Base-by-base conservation (phyloP, 176 grass and related monocot genomes). In the Typha latifolia region DNA sequence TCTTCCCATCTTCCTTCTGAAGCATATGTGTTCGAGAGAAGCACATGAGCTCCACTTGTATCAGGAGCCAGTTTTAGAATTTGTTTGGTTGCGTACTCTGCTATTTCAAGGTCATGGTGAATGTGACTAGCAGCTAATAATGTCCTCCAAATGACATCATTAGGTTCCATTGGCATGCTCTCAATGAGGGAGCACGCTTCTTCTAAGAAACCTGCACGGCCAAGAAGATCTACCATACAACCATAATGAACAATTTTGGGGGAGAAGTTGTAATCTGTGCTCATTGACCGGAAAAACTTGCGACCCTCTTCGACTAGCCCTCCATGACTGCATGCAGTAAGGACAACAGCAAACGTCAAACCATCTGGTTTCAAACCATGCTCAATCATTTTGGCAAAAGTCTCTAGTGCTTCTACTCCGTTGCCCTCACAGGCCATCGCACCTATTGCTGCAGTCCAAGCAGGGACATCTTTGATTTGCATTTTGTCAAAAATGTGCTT, bases 221-320 rank as follows among this genome's bases (percentile, higher is more conserved):
- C 51, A 62, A 72, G 70, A 48, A 72, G 55, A 72, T 72, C 70
- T 12, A 49, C 70, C 55, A 72, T 62, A 53, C 70, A 72, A 15
- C 55, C 32, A 48, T 72, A 72, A 62, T 72, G 70, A 24, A 62
- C 27, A 5, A 62, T 49, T 48, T 49, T 31, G 3, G 70, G 70
- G 51, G 18, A 15, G 20, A 72, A 16, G 13, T 32, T 32, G 23
- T 72, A 62, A 16, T 61, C 2, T 26, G 23, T 31, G 49, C 49
- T 70, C 56, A 72, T 72, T 49, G 56, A 62, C 19, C 22, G n/a
- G 37, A 72, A 72, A 34, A 61, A 62, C 1, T 19, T 24, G 47
- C 19, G 21, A 68, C 66, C 66, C 19, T 68, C 66, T 51, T 68
- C 48, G 2, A 68, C 47, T 49, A 51, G 26, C 47, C 66, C 47